These are phyloP conservation scores for Blastocrithidia nonstop DNA, from an alignment of 208 protist genomes.

Conservation along the genomic window DNA sequence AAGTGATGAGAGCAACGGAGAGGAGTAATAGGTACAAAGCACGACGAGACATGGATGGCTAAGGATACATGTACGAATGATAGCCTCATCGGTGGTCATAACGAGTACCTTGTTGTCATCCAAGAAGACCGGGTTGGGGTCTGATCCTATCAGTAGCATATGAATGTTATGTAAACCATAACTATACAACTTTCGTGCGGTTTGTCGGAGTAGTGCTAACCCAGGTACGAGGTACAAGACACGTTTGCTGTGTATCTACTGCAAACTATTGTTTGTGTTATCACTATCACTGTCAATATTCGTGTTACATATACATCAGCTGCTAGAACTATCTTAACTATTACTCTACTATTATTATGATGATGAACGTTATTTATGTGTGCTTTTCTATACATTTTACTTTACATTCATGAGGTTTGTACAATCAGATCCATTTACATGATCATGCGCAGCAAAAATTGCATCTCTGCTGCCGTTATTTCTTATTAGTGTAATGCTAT, in stretches of 20 bases:
- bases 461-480: too few species aligned
- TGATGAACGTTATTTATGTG: too few species aligned
- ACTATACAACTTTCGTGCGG: conserved; percentile 31
- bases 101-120: conserved; percentile 4
- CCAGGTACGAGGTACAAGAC: conserved; percentile 67
- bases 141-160: conserved; percentile 50
- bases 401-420: too few species aligned
- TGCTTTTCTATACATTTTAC: too few species aligned
- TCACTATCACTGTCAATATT: not conserved
- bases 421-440: too few species aligned
- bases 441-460: too few species aligned
- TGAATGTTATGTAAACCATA: conserved; percentile 36
- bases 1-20: conserved; percentile 25
- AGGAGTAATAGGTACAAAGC: conserved; percentile 67
- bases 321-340: not conserved
- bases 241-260: not conserved
- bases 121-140: conserved; percentile 18
- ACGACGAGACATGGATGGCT: conserved; percentile 18
- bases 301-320: not conserved
- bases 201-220: conserved; percentile 51
- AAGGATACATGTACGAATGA: conserved; percentile 24
- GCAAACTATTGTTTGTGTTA: not conserved
- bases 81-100: conserved; percentile 44
- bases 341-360: not conserved
- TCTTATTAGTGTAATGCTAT: too few species aligned